phyloP scores from a whole-genome alignment of 306 rosid genomes.

The Prunus salicina region DNA sequence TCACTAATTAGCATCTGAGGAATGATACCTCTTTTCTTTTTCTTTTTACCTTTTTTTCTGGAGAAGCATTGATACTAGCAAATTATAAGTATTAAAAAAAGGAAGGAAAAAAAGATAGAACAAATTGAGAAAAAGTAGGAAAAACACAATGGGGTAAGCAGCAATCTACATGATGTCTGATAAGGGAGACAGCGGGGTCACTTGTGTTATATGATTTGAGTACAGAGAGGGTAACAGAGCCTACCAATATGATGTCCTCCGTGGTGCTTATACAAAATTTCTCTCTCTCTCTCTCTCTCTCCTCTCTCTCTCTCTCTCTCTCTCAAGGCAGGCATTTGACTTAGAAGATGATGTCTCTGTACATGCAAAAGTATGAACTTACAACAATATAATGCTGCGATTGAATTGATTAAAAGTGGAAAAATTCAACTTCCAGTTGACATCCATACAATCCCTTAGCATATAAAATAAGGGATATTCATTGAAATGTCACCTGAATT shows the following conservation, averaged over 20 bases:
- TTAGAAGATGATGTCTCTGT: slow-evolving; percentile 18
- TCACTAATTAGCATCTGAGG: neutral
- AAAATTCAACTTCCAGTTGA: slow-evolving; percentile 18
- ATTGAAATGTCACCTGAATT: too few relatives aligned
- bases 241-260: slow-evolving; percentile 9
- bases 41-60: neutral
- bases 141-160: slow-evolving; percentile 20
- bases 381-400: neutral
- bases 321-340: neutral
- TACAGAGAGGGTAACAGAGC: neutral
- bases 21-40: neutral
- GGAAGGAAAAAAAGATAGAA: neutral
- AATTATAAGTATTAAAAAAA: neutral
- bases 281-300: neutral
- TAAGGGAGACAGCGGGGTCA: slow-evolving; percentile 26
- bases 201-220: neutral
- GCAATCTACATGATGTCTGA: neutral
- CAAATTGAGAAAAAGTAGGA: neutral
- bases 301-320: neutral
- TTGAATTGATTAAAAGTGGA: slow-evolving; percentile 1
- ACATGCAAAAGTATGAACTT: slow-evolving; percentile 23
- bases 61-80: neutral
- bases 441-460: slow-evolving; percentile 11
- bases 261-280: neutral
- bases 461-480: neutral